phyloP scores from a whole-genome alignment of 2,329 filamentous ascomycete species.

The Colletotrichum zoysiae region DNA sequence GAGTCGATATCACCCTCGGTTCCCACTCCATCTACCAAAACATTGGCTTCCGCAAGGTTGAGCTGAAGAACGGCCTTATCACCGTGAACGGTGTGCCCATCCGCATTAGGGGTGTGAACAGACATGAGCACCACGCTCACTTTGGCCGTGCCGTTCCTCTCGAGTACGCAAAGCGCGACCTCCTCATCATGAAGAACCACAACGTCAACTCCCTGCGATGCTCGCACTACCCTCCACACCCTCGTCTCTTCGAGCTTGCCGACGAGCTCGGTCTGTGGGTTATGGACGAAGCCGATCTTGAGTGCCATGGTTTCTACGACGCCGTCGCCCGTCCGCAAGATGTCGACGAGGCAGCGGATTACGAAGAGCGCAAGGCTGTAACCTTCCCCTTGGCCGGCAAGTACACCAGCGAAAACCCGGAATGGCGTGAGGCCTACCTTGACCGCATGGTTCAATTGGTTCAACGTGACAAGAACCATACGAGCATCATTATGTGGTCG shows the following conservation, averaged over 20 bases:
- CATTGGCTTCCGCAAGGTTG: slow-evolving; percentile 74
- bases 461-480: slow-evolving; percentile 77
- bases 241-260: slow-evolving; percentile 68
- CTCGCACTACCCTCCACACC: slow-evolving; percentile 76
- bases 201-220: slow-evolving; percentile 79
- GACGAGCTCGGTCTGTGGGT: slow-evolving; percentile 77
- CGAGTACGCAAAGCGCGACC: slow-evolving; percentile 71
- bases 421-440: slow-evolving; percentile 74
- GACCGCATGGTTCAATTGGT: slow-evolving; percentile 75
- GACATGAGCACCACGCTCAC: slow-evolving; percentile 77
- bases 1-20: slow-evolving; percentile 59
- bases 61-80: slow-evolving; percentile 71
- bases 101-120: slow-evolving; percentile 73
- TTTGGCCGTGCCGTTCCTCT: slow-evolving; percentile 73
- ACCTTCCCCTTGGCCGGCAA: slow-evolving; percentile 66
- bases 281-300: slow-evolving; percentile 64
- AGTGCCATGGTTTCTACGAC: slow-evolving; percentile 67
- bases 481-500: slow-evolving; percentile 80
- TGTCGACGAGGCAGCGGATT: slow-evolving; percentile 68
- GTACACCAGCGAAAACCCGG: slow-evolving; percentile 71
- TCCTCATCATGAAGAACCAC: slow-evolving; percentile 76
- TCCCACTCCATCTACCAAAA: slow-evolving; percentile 62
- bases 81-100: slow-evolving; percentile 73
- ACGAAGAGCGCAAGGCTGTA: slow-evolving; percentile 71
- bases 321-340: slow-evolving; percentile 62